phyloP scores from a whole-genome alignment of 148 eudicot species.

The Hydrangea macrophylla region DNA sequence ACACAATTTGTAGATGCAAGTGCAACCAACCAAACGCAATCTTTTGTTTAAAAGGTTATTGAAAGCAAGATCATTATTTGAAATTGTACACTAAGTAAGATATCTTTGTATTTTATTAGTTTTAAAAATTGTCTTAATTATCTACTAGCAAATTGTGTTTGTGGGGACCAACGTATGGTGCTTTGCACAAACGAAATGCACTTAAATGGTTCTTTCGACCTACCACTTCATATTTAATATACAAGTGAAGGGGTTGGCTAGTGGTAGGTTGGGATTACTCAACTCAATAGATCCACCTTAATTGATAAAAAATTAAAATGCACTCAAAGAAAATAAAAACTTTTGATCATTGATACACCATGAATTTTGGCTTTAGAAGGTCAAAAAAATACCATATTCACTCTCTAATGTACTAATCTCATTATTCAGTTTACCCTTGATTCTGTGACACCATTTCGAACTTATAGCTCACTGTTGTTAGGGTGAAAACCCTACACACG shows the following conservation, averaged over 20 bases:
- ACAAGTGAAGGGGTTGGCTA: conserved; percentile 5
- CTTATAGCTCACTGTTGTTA: too few species aligned
- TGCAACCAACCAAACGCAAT: neutral
- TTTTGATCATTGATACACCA: neutral
- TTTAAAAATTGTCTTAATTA: conserved; percentile 1
- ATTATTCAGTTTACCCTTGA: neutral
- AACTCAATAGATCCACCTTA: conserved; percentile 28
- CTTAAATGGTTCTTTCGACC: conserved; percentile 43
- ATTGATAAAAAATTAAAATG: conserved; percentile 1
- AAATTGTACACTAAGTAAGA: neutral
- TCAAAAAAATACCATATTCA: neutral
- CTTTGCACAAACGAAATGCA: conserved; percentile 39
- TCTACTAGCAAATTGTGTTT: conserved; percentile 1
- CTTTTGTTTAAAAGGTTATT: neutral
- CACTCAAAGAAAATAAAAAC: conserved; percentile 9
- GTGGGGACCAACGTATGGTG: conserved; percentile 18
- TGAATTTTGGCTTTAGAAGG: neutral
- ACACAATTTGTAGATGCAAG: neutral
- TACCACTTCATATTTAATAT: conserved; percentile 20
- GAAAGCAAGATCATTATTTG: neutral
- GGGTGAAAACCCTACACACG: too few species aligned
- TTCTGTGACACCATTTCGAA: too few species aligned
- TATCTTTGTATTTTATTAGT: conserved; percentile 1
- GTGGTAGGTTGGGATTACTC: conserved; percentile 38
- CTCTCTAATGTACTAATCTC: neutral